Evolutionary conservation across 495 filamentous ascomycete genomes (phyloP).

Genomic region (Daldinia vernicosa): DNA sequence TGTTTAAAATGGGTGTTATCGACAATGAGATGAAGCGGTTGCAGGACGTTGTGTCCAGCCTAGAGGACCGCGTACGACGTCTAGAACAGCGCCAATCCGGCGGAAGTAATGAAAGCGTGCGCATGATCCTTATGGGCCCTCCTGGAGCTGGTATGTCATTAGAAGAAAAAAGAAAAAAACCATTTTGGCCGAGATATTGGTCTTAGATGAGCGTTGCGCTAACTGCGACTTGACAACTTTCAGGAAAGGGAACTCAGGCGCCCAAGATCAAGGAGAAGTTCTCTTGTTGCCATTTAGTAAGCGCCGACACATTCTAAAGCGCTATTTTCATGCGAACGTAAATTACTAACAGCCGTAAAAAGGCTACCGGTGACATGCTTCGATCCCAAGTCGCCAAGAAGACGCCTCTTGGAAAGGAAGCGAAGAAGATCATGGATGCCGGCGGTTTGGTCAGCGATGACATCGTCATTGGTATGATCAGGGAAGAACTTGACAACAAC

Average conservation of each 20-base stretch:
- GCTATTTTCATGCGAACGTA: conserved; percentile 12
- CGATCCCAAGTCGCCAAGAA: conserved; percentile 98
- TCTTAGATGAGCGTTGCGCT: conserved; percentile 38
- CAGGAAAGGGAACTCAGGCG: conserved; percentile 99
- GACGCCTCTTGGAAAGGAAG: conserved; percentile 91
- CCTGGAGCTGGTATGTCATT: conserved; percentile 86
- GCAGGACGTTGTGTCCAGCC: conserved; percentile 78
- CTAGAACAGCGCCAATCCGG: conserved; percentile 71
- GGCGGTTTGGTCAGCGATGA: conserved; percentile 98
- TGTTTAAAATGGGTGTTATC: conserved; percentile 80
- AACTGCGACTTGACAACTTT: conserved; percentile 36
- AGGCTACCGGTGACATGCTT: conserved; percentile 99
- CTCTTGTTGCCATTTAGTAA: conserved; percentile 94
- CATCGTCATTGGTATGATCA: conserved; percentile 99
- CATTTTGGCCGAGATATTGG: conserved; percentile 6
- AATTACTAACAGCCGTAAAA: conserved; percentile 27
- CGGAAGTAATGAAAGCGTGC: conserved; percentile 68
- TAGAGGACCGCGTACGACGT: conserved; percentile 83
- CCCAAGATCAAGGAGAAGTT: conserved; percentile 98
- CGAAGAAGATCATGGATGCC: conserved; percentile 99
- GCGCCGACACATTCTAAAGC: conserved; percentile 45
- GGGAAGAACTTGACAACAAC: conserved; percentile 93
- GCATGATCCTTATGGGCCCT: conserved; percentile 98
- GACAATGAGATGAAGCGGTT: conserved; percentile 80
- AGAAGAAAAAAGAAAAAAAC: background rate